Base-by-base conservation (phyloP, 306 rosid species). In the Glycine latifolia region DNA sequence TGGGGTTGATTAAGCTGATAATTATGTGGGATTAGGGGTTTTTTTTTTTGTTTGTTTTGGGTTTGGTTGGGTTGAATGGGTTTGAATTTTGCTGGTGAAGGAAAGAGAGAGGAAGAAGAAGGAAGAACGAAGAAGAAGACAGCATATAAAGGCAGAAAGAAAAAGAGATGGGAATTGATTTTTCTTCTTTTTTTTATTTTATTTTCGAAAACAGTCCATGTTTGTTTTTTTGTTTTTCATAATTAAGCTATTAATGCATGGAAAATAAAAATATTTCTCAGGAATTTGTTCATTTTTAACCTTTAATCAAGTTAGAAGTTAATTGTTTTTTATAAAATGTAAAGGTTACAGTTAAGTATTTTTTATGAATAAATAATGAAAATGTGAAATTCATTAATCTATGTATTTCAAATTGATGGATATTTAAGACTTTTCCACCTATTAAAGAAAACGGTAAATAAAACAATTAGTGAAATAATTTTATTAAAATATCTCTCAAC, bases 11-110 rank as follows among this genome's bases (percentile, higher is more conserved):
- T 68, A 80, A 65, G 46, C 50, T 43, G 76, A 54, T 79, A 69
- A 53, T 71, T 8, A 71, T 4, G 67, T 37, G 71, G 72, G 72
- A 79, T 61, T 63, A 62, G 79, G 82, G 71, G 11, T 78, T 35
- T 35, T 20, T 35, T 35, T 20, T 20, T 62, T 12, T 12, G 2
- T 0, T 52, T 37, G 6, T 20, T 26, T 20, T 35, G 5, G 16
- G 13, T 16, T 54, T 54, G 20, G 69, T 49, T 26, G 73, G 82
- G 88, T 83, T 43, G 47, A 43, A 43, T 43, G 47, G 47, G 7
- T 43, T 43, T 43, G 9, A 43, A 43, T 43, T 80, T 86, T 47
- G 73, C 26, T 26, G 15, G 71, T 15, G 69, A 71, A 35, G 58
- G 75, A 61, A 58, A 56, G 55, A 78, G 55, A 78, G 33, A 16